Conservation (phyloP, 257 asterid genomes). For the Solanum lycopersicoides region DNA sequence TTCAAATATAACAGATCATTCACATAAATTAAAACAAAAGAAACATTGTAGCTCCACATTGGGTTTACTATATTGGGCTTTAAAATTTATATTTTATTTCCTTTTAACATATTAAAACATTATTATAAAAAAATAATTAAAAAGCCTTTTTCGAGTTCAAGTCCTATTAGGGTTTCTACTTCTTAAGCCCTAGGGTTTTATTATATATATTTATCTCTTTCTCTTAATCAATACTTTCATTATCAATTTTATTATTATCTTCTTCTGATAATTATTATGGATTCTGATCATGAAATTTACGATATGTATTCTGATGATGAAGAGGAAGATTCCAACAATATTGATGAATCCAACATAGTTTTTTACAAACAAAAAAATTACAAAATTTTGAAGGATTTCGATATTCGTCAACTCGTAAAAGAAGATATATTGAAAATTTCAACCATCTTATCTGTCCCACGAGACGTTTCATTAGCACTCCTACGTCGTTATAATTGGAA, state of each 20-base stretch:
- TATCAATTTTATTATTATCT: neutral
- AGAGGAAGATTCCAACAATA: neutral
- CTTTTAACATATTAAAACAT: neutral
- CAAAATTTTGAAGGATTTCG: constrained; percentile 6
- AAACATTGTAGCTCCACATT: neutral
- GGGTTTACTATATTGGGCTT: neutral
- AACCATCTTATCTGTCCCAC: constrained; percentile 10
- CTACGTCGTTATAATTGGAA: constrained; percentile 3
- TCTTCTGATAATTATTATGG: neutral
- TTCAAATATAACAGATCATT: neutral
- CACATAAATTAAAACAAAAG: neutral
- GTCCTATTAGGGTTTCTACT: neutral
- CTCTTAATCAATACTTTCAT: neutral
- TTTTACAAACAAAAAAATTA: neutral
- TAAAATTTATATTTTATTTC: neutral
- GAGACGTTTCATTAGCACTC: constrained; percentile 10
- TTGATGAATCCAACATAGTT: neutral
- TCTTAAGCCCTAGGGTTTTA: neutral
- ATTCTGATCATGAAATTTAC: neutral
- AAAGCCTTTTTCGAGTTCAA: neutral
- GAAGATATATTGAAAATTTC: constrained; percentile 5
- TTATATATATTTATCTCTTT: neutral
- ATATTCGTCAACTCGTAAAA: constrained; percentile 6
- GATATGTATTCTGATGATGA: neutral
- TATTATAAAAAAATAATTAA: neutral